Evolutionary conservation across 2,329 filamentous ascomycete species (phyloP), one percentile per base, ranked within the genome.

Genomic region (Penicillium brasilianum): DNA sequence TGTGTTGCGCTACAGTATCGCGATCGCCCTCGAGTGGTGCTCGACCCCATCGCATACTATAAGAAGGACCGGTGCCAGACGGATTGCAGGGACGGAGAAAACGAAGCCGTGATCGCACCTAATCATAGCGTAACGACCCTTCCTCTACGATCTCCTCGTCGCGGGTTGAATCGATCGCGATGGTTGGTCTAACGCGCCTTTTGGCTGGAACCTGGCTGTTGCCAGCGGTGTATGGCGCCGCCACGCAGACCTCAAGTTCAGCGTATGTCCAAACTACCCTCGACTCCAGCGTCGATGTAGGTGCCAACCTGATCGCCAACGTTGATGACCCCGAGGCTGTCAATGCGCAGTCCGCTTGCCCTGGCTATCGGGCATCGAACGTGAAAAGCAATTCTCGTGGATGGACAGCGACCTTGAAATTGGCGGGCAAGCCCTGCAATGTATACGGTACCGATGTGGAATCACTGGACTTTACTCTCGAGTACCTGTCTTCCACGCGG

Each of bases 391-490:
- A 76, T 13, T 66, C 74, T 4, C 71, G 74, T 61, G 85, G 85
- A 3, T 77, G 88, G 55, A 82, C 78, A 2, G 86, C 85, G 8
- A 80, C 76, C 4, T 69, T 88, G 67, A 77, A 69, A 0, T 72
- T 88, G 56, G 84, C 84, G 39, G 86, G 85, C 3, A 66, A 78
- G 22, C 72, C 84, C 32, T 88, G 92, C 80, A 90, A 94, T 74
- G 85, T 87, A 22, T 96, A 94, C 65, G 92, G 92, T 0, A 89
- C 83, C 8, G 92, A 96, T 71, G 80, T 96, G 30, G 82, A 88
- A 25, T 79, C 83, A 4, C 79, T 96, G 52, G 84, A 82, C 37
- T 78, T 96, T 34, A 83, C 86, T 3, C 88, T 95, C 13, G 85
- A 88, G 69, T 89, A 88, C 66, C 87, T 91, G 71, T 83, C 85